Conservation (phyloP, 2,329 filamentous ascomycete genomes). For the Fusarium praegraminearum region DNA sequence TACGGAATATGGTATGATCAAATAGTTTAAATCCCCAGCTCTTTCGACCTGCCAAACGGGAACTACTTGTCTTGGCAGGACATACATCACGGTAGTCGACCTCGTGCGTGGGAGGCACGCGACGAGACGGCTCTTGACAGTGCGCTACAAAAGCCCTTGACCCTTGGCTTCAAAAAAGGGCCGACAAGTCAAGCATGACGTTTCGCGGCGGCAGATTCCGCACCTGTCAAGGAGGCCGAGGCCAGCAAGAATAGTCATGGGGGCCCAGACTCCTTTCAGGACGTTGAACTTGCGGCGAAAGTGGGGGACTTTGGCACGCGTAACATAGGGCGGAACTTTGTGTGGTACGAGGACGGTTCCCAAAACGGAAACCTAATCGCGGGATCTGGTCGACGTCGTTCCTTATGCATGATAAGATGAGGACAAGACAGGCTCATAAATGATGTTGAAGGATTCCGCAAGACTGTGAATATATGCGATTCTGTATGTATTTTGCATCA, state of each 20-base stretch:
- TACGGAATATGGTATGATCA: constrained; percentile 30
- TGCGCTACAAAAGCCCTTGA: constrained; percentile 15
- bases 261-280: constrained; percentile 33
- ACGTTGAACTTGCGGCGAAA: constrained; percentile 45
- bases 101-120: constrained; percentile 26
- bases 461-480: background rate
- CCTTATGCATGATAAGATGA: constrained; percentile 22
- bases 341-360: constrained; percentile 38
- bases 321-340: constrained; percentile 16
- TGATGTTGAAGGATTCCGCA: background rate
- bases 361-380: constrained; percentile 47
- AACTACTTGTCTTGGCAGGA: constrained; percentile 39
- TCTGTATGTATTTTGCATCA: constrained; percentile 2
- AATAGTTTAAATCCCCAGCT: constrained; percentile 34
- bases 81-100: constrained; percentile 20
- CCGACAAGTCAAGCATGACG: constrained; percentile 38
- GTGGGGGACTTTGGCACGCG: constrained; percentile 41
- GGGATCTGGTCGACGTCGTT: constrained; percentile 35
- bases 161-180: constrained; percentile 35
- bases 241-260: constrained; percentile 29
- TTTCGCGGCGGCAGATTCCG: constrained; percentile 33
- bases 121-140: constrained; percentile 28
- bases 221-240: constrained; percentile 13
- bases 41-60: constrained; percentile 32
- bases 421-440: constrained; percentile 13